Evolutionary conservation across 2,329 filamentous ascomycete species (phyloP), one percentile per base, ranked within the genome.

Genomic region (Aureobasidium musti): DNA sequence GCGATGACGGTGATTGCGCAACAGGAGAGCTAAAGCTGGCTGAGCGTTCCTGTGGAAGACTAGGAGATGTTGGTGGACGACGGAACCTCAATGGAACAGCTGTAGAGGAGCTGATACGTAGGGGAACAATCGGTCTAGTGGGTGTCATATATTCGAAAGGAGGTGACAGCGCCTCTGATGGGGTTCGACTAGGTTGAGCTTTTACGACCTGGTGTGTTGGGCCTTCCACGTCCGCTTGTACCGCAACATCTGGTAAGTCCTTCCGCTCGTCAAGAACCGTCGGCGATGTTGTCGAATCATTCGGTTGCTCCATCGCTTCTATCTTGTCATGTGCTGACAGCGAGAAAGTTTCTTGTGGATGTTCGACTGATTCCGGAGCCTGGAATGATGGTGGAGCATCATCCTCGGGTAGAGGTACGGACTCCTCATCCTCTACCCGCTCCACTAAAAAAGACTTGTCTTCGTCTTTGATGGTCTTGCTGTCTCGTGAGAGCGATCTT

Each of bases 401-500:
- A 71, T 72, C 75, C 73, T 67, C 74, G 76, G 77, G 75, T 74
- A 79, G 76, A 77, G 77, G 76, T 69, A 79, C 80, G 82, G 82
- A 79, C 79, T 80, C 79, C 75, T 76, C 70, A 74, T 83, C 83
- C 84, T 86, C 85, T 83, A 83, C 84, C 84, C 84, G 80, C 79
- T 80, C 79, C 75, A 76, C 85, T 88, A 87, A 87, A 87, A 87
- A 87, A 87, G 85, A 83, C 79, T 82, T 74, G 63, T 78, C 74
- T 17, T 61, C 45, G 67, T 78, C 52, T 5, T 21, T 35, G 33
- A 26, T 11, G 1, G n/a, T 23, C 8, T n/a, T 59, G 11, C 53
- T 37, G 11, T 49, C 63, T 45, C 52, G 45, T 7, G 49, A 56
- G 14, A 28, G 23, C 8, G 41, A 49, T 21, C 41, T 33, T 49